Evolutionary conservation across 768 basidiomycete species (phyloP), one percentile per base, ranked within the genome.

Genomic region (Termitomyces sp.): DNA sequence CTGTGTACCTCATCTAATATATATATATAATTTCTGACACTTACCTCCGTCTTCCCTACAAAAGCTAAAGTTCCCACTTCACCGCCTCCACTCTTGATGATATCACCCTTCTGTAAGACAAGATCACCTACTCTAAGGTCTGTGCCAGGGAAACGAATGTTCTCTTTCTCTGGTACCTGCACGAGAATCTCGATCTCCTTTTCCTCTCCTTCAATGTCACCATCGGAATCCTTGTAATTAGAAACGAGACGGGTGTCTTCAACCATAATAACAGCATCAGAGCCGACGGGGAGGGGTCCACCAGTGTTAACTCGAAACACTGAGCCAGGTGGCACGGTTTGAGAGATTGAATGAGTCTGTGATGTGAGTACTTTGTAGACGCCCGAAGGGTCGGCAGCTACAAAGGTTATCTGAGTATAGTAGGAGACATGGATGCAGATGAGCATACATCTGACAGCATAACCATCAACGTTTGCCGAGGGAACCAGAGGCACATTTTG

Each of bases 401-500:
- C 42, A 19, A 31, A 26, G 41, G 23, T 11, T n/a, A 23, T 33
- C 49, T 3, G 35, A 57, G 31, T 17, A 35, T 23, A 37, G 44
- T 19, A 35, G 12, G 17, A 53, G 14, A 37, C n/a, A 23, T 3
- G 60, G 14, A 42, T 6, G 19, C 30, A 33, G 19, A 40, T 19
- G n/a, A 19, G 31, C 80, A 59, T 63, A 90, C 89, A 84, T 57
- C 82, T 75, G 1, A 94, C 69, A 5, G 93, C 93, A 66, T 96
- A 96, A 0, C 93, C 93, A 67, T 95, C 93, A 11, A 93, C 91
- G 61, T 84, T 94, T 5, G 93, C 93, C 1, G 89, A 91, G 17
- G 74, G 68, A 1, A 78, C 78, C 3, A 68, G 66, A 3, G 93
- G 93, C 0, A 89, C 78, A 63, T 89, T 74, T 33, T 79, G 75